A percentile compares a stretch with the other conserved stretches of the same genome.
Conservation (phyloP, 805 yeast species). For the Blastobotrys parvus region DNA sequence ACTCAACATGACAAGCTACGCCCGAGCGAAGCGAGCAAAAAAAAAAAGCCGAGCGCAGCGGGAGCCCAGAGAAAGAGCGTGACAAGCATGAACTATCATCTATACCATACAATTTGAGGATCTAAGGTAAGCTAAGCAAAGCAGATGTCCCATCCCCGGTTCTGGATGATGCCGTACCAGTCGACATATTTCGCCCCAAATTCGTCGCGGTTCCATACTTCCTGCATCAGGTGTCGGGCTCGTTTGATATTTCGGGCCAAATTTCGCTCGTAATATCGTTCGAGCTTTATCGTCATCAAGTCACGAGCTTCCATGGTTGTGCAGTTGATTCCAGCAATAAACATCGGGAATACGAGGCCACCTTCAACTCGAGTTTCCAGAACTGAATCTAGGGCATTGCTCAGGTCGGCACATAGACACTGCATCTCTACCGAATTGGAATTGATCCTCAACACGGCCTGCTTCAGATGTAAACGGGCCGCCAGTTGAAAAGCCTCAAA, state of each 20-base stretch:
- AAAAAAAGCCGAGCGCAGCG: too few relatives aligned
- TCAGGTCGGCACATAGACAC: constrained; percentile 44
- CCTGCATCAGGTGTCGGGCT: constrained; percentile 32
- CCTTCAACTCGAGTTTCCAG: constrained; percentile 63
- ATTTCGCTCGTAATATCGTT: constrained; percentile 51
- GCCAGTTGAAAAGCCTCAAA: constrained; percentile 67
- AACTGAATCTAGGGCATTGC: constrained; percentile 50
- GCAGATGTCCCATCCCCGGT: constrained; percentile 69
- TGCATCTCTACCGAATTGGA: constrained; percentile 60
- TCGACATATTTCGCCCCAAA: constrained; percentile 56
- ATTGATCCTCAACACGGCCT: constrained; percentile 51
- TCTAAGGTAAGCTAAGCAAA: constrained; percentile 52
- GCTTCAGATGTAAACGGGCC: constrained; percentile 58
- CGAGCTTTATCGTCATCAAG: constrained; percentile 45
- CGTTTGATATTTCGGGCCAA: constrained; percentile 56
- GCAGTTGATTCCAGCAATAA: constrained; percentile 68
- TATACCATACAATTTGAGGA: too few relatives aligned
- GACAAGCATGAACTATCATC: too few relatives aligned
- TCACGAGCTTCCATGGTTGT: constrained; percentile 43
- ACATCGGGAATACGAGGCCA: constrained; percentile 65
- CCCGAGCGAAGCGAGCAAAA: too few relatives aligned
- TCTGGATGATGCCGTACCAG: constrained; percentile 61
- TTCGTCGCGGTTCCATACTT: constrained; percentile 35
- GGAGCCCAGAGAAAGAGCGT: too few relatives aligned
- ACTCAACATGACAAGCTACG: too few relatives aligned